phyloP scores from a whole-genome alignment of 306 rosid species.

The Luffa acutangula region DNA sequence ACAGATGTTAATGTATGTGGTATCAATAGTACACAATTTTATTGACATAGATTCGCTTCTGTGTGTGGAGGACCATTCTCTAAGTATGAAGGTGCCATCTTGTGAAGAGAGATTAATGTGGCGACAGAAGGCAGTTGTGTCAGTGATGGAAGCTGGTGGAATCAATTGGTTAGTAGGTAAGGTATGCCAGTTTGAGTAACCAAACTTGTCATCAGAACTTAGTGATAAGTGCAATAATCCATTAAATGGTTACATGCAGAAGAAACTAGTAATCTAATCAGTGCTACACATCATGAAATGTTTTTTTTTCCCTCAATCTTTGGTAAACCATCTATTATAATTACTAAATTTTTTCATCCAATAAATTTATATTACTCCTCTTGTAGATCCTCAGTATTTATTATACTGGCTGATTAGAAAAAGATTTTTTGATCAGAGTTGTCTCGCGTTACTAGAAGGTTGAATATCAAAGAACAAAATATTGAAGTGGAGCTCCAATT shows the following conservation, averaged over 20 bases:
- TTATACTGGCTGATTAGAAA: not conserved
- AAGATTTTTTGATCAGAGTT: slow-evolving; percentile 52
- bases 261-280: not conserved
- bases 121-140: slow-evolving; percentile 90
- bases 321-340: not conserved
- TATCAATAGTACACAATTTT: slow-evolving; percentile 59
- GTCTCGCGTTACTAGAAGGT: slow-evolving; percentile 72
- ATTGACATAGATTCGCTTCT: slow-evolving; percentile 59
- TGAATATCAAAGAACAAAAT: slow-evolving; percentile 80
- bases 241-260: not conserved
- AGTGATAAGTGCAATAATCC: not conserved
- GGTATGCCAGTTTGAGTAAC: slow-evolving; percentile 57
- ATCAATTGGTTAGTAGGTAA: slow-evolving; percentile 99
- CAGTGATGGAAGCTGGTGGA: slow-evolving; percentile 98
- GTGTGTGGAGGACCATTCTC: slow-evolving; percentile 40
- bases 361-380: not conserved
- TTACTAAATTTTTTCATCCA: not conserved
- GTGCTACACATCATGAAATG: not conserved
- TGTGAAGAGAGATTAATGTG: slow-evolving; percentile 56
- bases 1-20: slow-evolving; percentile 61
- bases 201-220: not conserved
- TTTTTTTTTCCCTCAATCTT: not conserved
- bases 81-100: slow-evolving; percentile 44
- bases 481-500: slow-evolving; percentile 58
- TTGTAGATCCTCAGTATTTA: not conserved